Evolutionary conservation across 257 asterid species (phyloP).

Genomic region (Primulina huaijiensis): DNA sequence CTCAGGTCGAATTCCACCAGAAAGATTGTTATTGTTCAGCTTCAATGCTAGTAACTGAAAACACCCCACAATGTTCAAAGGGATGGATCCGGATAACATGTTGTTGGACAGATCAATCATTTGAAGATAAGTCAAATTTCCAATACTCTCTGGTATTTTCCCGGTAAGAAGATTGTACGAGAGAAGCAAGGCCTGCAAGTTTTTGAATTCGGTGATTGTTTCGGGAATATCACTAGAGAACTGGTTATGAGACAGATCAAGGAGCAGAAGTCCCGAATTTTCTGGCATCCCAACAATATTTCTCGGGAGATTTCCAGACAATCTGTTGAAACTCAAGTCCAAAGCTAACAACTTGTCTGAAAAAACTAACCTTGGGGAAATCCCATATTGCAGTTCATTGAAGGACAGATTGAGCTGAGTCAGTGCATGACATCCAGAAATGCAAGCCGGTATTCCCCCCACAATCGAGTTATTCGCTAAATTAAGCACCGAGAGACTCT

Average conservation of each 20-base stretch:
- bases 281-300: slow-evolving; percentile 52
- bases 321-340: slow-evolving; percentile 79
- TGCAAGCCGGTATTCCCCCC: slow-evolving; percentile 87
- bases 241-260: slow-evolving; percentile 73
- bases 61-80: slow-evolving; percentile 86
- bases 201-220: slow-evolving; percentile 64
- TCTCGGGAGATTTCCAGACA: slow-evolving; percentile 68
- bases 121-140: slow-evolving; percentile 86
- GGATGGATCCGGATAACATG: slow-evolving; percentile 64
- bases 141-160: slow-evolving; percentile 78
- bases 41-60: slow-evolving; percentile 73
- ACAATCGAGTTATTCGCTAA: slow-evolving; percentile 66
- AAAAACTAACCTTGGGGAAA: slow-evolving; percentile 78
- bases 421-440: slow-evolving; percentile 50
- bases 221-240: slow-evolving; percentile 69
- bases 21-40: slow-evolving; percentile 72
- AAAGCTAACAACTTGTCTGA: slow-evolving; percentile 51
- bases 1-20: slow-evolving; percentile 95
- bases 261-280: slow-evolving; percentile 58
- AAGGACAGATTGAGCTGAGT: slow-evolving; percentile 70
- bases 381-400: slow-evolving; percentile 63
- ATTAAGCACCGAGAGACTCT: slow-evolving; percentile 58
- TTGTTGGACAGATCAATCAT: slow-evolving; percentile 84
- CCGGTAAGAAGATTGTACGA: slow-evolving; percentile 72
- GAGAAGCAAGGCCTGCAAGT: slow-evolving; percentile 79